These are phyloP conservation scores for Podila clonocystis DNA, from an alignment of 192 early-diverging fungal species.

Conservation along the genomic window DNA sequence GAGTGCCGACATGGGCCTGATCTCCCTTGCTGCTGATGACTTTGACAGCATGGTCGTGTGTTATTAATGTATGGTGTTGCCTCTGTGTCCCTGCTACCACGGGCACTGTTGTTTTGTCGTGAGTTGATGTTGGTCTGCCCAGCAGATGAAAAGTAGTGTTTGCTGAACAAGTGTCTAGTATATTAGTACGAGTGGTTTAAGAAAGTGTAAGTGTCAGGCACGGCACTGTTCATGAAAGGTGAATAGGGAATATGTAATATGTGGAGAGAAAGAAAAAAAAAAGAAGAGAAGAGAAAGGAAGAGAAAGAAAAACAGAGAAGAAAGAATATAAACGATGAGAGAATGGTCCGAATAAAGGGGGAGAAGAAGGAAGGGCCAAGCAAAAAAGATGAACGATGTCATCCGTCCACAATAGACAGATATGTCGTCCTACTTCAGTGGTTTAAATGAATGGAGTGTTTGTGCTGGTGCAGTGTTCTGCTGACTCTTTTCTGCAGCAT, in stretches of 20 bases:
- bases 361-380: neutral
- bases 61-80: neutral
- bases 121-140: neutral
- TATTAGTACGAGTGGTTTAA: neutral
- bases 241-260: neutral
- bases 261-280: neutral
- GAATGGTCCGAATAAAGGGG: neutral
- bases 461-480: too few species aligned
- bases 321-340: neutral
- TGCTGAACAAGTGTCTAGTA: conserved; percentile 1
- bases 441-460: too few species aligned
- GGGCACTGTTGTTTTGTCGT: neutral
- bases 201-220: neutral
- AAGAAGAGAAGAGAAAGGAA: neutral
- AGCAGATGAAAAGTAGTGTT: neutral
- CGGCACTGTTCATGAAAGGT: neutral
- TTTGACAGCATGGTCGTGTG: conserved; percentile 32
- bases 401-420: neutral
- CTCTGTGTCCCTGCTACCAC: neutral
- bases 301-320: neutral
- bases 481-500: too few species aligned
- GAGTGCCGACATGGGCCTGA: conserved; percentile 32
- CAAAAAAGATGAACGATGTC: neutral
- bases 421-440: too few species aligned
- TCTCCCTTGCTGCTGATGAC: conserved; percentile 20